Conservation (phyloP, 75 land plant species). For the Chamaecyparis obtusa region DNA sequence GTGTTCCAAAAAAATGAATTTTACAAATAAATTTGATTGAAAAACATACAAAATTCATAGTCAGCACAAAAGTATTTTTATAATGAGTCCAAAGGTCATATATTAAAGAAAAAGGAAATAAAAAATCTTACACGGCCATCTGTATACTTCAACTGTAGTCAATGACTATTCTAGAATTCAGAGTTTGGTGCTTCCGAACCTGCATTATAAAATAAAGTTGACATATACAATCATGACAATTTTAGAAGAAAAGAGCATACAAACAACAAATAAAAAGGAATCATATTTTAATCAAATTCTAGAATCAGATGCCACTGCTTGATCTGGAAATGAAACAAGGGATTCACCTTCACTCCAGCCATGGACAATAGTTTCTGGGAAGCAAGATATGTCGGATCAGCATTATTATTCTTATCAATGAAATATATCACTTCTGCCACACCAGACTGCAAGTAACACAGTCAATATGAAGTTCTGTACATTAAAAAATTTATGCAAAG, state of each 20-base stretch:
- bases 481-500: neutral
- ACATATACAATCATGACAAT: neutral
- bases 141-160: constrained; percentile 18
- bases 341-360: constrained; percentile 85
- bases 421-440: constrained; percentile 92
- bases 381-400: constrained; percentile 66
- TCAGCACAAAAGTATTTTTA: neutral
- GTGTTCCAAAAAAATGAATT: neutral
- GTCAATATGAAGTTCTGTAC: neutral
- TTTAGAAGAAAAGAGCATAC: neutral
- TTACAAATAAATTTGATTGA: neutral
- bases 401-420: constrained; percentile 60
- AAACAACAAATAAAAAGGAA: neutral
- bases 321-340: neutral
- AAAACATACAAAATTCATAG: neutral
- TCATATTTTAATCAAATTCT: neutral
- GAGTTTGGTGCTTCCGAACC: constrained; percentile 82
- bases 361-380: constrained; percentile 80
- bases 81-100: neutral
- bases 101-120: neutral
- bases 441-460: constrained; percentile 68
- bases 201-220: constrained; percentile 18
- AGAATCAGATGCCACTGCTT: neutral
- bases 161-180: constrained; percentile 14
- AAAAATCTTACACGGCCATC: neutral